Evolutionary conservation across 1,284 basidiomycete species (phyloP).

Genomic region (Apiotrichum gracile): DNA sequence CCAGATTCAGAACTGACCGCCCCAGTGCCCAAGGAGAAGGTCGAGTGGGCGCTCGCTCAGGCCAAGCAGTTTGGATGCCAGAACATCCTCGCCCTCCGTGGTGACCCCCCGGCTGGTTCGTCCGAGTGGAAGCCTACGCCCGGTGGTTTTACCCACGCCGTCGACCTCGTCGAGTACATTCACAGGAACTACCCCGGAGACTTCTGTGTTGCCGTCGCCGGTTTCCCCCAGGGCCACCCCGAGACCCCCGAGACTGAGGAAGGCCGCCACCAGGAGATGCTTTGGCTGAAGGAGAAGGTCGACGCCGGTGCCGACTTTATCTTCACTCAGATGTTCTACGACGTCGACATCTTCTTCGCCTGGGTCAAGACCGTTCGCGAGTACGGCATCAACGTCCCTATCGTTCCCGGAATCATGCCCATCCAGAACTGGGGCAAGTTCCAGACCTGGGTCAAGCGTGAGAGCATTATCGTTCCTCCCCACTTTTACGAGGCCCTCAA

Average conservation of each 20-base stretch:
- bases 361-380: constrained; percentile 80
- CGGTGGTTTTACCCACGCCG: constrained; percentile 79
- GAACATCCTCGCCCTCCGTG: constrained; percentile 91
- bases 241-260: constrained; percentile 55
- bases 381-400: constrained; percentile 85
- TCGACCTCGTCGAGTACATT: constrained; percentile 85
- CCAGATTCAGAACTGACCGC: no score
- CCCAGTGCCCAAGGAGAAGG: constrained; percentile 78
- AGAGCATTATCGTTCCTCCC: constrained; percentile 77
- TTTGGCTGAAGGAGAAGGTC: constrained; percentile 82
- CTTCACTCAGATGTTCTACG: constrained; percentile 96
- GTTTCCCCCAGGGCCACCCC: constrained; percentile 69
- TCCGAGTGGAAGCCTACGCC: constrained; percentile 87
- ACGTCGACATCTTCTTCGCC: constrained; percentile 72
- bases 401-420: constrained; percentile 87
- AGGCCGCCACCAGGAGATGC: constrained; percentile 59
- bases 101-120: constrained; percentile 82
- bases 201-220: constrained; percentile 89
- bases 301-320: constrained; percentile 95
- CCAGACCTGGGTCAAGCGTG: constrained; percentile 81
- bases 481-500: constrained; percentile 73
- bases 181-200: constrained; percentile 74
- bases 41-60: constrained; percentile 85
- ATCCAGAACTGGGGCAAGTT: constrained; percentile 99
- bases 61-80: constrained; percentile 87